Percentiles rank a stretch among this genome's conserved stretches.
phyloP scores from a whole-genome alignment of 805 yeast species.

The Hanseniaspora pseudoguilliermondii region DNA sequence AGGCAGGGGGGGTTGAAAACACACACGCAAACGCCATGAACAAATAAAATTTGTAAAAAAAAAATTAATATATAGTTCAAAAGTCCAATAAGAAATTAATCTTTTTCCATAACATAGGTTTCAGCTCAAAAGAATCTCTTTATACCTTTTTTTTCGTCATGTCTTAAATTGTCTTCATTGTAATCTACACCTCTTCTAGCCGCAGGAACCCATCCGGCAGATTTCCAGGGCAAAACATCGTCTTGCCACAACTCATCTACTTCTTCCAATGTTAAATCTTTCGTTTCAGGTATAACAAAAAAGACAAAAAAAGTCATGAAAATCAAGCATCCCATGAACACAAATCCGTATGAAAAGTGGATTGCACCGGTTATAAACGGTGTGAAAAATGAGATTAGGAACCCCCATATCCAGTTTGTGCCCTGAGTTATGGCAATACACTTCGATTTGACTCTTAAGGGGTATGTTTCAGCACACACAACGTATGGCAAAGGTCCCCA shows the following conservation, averaged over 20 bases:
- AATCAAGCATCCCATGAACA: constrained; percentile 42
- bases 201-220: constrained; percentile 40
- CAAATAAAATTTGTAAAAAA: no score
- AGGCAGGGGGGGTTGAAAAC: no score
- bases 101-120: no score
- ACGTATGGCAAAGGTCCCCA: constrained; percentile 63
- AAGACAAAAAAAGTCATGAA: constrained; percentile 48
- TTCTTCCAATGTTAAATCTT: constrained; percentile 67
- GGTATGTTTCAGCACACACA: constrained; percentile 56
- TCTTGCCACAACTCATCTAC: constrained; percentile 48
- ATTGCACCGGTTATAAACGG: constrained; percentile 54
- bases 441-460: constrained; percentile 53
- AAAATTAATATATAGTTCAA: no score
- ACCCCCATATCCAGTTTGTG: constrained; percentile 54
- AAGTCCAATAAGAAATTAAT: no score
- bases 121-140: constrained; percentile 16
- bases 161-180: constrained; percentile 13
- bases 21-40: no score
- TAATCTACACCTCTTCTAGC: constrained; percentile 20
- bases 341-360: constrained; percentile 58
- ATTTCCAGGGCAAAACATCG: constrained; percentile 32
- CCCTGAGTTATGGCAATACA: constrained; percentile 47
- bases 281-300: constrained; percentile 62
- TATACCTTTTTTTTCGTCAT: constrained; percentile 22
- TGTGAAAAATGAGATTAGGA: constrained; percentile 54